A percentile compares a stretch with the other conserved stretches of the same genome.
Conservation (phyloP, 2,329 filamentous ascomycete genomes). For the Clonostachys solani region DNA sequence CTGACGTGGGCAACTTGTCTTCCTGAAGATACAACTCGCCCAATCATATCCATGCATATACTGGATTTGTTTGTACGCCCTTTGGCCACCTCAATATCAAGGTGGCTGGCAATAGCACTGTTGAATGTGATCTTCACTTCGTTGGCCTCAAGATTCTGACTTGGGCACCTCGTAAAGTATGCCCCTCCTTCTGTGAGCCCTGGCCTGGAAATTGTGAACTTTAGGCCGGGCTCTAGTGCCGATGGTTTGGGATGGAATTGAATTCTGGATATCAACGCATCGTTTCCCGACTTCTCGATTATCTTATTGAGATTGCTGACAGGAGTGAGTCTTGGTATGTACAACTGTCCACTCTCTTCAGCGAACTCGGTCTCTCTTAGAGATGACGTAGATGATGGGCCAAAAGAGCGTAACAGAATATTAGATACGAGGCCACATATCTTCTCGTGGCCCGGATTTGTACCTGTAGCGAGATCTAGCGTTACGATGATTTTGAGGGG, state of each 20-base stretch:
- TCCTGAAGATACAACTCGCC: slow-evolving; percentile 27
- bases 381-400: slow-evolving; percentile 1
- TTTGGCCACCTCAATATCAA: slow-evolving; percentile 28
- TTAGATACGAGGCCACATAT: slow-evolving; percentile 12
- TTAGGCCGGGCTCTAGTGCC: slow-evolving; percentile 3
- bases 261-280: slow-evolving; percentile 3
- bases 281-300: slow-evolving; percentile 28
- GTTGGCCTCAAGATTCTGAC: slow-evolving; percentile 13
- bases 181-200: slow-evolving; percentile 15
- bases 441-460: slow-evolving; percentile 7
- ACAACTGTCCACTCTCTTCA: slow-evolving; percentile 27
- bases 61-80: slow-evolving; percentile 20
- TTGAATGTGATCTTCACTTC: slow-evolving; percentile 36
- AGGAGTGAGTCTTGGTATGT: slow-evolving; percentile 38
- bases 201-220: slow-evolving; percentile 16
- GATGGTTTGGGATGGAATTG: slow-evolving; percentile 11
- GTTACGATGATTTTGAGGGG: slow-evolving; percentile 33
- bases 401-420: slow-evolving; percentile 16
- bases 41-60: slow-evolving; percentile 35
- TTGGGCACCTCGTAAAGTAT: slow-evolving; percentile 12
- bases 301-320: slow-evolving; percentile 33
- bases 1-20: slow-evolving; percentile 19
- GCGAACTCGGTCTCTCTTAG: slow-evolving; percentile 37
- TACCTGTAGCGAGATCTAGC: slow-evolving; percentile 29
- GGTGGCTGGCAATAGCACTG: slow-evolving; percentile 22